Conservation (phyloP, 2,329 filamentous ascomycete species). For the Aspergillus costaricaensis region DNA sequence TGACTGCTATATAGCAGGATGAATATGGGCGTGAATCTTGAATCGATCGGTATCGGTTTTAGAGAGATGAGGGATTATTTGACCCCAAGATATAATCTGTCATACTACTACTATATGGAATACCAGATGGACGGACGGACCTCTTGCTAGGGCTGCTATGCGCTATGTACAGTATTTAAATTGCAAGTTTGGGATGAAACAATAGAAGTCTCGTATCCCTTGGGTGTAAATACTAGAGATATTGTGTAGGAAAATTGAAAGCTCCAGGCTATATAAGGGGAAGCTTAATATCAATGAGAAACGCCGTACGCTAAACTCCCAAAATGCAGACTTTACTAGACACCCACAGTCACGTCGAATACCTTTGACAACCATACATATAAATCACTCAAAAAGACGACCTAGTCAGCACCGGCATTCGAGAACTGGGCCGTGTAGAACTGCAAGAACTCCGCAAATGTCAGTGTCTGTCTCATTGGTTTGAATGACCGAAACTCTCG, state of each 20-base stretch:
- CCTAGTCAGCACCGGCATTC: slow-evolving; percentile 33
- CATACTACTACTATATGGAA: not conserved
- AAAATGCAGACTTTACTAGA: slow-evolving; percentile 14
- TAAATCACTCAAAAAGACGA: not conserved
- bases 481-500: no score
- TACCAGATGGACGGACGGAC: not conserved
- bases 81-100: not conserved
- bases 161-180: slow-evolving; percentile 3
- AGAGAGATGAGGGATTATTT: not conserved
- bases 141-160: not conserved
- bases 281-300: not conserved
- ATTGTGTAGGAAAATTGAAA: not conserved
- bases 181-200: not conserved
- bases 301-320: slow-evolving; percentile 19
- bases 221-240: not conserved
- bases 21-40: not conserved
- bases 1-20: not conserved
- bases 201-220: not conserved
- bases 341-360: not conserved
- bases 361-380: not conserved
- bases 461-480: slow-evolving; percentile 24
- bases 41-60: not conserved
- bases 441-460: slow-evolving; percentile 38
- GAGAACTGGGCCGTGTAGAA: slow-evolving; percentile 40
- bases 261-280: not conserved